Evolutionary conservation across 2,329 filamentous ascomycete genomes (phyloP).

Genomic region (Alternaria rosae): DNA sequence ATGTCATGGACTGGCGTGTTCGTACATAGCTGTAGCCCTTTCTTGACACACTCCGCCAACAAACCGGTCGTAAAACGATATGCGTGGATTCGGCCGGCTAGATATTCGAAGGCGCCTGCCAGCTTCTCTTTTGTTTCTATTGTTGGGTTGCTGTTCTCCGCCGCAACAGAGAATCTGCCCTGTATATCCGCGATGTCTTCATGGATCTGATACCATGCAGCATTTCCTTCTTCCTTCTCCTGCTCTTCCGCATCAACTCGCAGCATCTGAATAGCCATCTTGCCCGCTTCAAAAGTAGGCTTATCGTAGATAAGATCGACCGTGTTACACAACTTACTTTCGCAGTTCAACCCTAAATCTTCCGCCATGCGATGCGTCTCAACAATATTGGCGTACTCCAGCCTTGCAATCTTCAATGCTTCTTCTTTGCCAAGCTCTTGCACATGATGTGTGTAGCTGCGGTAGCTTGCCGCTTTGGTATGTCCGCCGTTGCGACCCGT

Average conservation of each 20-base stretch:
- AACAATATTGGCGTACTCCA: slow-evolving; percentile 57
- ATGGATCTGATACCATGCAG: slow-evolving; percentile 42
- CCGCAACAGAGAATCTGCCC: slow-evolving; percentile 27
- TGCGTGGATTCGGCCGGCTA: slow-evolving; percentile 42
- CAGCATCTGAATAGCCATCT: slow-evolving; percentile 33
- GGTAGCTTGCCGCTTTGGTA: slow-evolving; percentile 60
- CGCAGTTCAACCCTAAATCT: slow-evolving; percentile 54
- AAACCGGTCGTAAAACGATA: slow-evolving; percentile 43
- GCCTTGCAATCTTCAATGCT: slow-evolving; percentile 55
- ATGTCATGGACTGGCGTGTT: slow-evolving; percentile 39
- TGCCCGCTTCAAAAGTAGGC: slow-evolving; percentile 37
- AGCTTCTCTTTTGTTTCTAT: slow-evolving; percentile 28
- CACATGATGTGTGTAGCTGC: slow-evolving; percentile 60
- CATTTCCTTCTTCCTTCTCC: slow-evolving; percentile 31
- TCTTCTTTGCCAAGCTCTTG: slow-evolving; percentile 56
- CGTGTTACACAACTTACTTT: slow-evolving; percentile 61
- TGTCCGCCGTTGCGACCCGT: slow-evolving; percentile 58
- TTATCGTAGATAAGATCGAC: slow-evolving; percentile 66
- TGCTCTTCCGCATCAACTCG: slow-evolving; percentile 28
- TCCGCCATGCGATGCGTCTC: slow-evolving; percentile 64
- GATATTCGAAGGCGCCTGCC: slow-evolving; percentile 41
- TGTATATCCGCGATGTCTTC: slow-evolving; percentile 15
- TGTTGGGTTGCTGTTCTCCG: slow-evolving; percentile 26
- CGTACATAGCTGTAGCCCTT: slow-evolving; percentile 37
- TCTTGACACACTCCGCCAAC: slow-evolving; percentile 33